Evolutionary conservation across 345 rosid species (phyloP).

Genomic region (Eucalyptus melliodora): DNA sequence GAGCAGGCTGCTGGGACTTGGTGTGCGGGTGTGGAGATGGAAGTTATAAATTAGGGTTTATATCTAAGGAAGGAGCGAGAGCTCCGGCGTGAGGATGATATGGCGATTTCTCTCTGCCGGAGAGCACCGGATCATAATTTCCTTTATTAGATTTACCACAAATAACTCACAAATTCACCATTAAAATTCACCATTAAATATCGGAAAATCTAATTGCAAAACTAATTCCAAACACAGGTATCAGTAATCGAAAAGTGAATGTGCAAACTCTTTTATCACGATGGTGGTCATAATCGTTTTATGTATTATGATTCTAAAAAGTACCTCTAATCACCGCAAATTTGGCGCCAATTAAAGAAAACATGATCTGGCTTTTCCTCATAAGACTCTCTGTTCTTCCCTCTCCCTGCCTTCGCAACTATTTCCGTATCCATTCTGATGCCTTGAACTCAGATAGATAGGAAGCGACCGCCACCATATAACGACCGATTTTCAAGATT

Average conservation of each 20-base stretch:
- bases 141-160: not conserved
- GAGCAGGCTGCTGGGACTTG: not conserved
- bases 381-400: not conserved
- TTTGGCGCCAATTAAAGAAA: not conserved
- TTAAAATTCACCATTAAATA: not conserved
- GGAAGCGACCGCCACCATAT: not conserved
- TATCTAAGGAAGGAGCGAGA: not conserved
- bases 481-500: not conserved
- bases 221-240: not conserved
- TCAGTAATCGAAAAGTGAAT: not conserved
- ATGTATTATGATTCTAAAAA: not conserved
- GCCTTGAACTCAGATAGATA: not conserved
- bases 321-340: not conserved
- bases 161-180: rapidly evolving
- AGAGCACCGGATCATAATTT: not conserved
- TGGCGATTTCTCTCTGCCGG: not conserved
- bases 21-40: not conserved
- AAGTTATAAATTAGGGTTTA: not conserved
- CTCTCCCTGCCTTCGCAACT: not conserved
- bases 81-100: not conserved
- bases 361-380: not conserved
- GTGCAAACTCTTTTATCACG: not conserved
- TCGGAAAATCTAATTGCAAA: not conserved
- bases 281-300: not conserved
- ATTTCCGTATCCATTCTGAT: not conserved